These are phyloP conservation scores for Thalassiosira profunda DNA, from an alignment of 108 stramenopile species.

Conservation along the genomic window DNA sequence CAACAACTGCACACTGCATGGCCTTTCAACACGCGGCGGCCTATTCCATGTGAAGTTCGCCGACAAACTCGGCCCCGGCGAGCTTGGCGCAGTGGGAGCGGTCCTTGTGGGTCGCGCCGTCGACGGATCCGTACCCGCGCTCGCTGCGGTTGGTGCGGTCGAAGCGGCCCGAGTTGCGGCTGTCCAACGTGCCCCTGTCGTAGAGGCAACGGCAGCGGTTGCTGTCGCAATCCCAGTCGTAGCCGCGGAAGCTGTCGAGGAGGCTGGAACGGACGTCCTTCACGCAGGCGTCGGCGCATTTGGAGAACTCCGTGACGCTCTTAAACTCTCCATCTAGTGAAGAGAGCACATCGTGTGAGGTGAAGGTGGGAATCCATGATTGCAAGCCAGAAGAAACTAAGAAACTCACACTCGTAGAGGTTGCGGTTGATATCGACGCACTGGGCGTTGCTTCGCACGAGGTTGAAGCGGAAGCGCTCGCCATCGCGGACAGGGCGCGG, in stretches of 20 bases:
- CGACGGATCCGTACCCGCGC: background rate
- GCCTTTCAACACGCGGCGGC: too few relatives aligned
- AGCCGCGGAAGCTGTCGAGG: background rate
- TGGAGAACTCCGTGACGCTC: background rate
- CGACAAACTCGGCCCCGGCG: slow-evolving; percentile 1
- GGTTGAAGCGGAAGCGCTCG: slow-evolving; percentile 6
- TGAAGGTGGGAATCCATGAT: too few relatives aligned
- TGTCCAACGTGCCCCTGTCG: background rate
- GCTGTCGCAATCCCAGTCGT: slow-evolving; percentile 2
- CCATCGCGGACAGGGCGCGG: slow-evolving; percentile 15
- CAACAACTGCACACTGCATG: too few relatives aligned
- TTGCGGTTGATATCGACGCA: background rate
- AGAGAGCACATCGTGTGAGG: too few relatives aligned
- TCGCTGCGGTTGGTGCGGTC: background rate
- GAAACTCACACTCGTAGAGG: slow-evolving; percentile 15
- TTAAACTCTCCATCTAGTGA: slow-evolving; percentile 13
- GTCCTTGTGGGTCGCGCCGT: background rate
- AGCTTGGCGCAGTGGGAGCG: slow-evolving; percentile 1
- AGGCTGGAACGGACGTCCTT: slow-evolving; percentile 3
- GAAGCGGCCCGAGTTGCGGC: background rate
- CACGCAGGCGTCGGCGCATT: slow-evolving; percentile 9
- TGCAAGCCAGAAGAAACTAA: too few relatives aligned
- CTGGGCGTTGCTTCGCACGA: background rate
- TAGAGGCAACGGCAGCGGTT: slow-evolving; percentile 9
- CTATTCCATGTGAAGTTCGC: too few relatives aligned